Evolutionary conservation across 306 rosid species (phyloP).

Genomic region (Fragaria vesca): DNA sequence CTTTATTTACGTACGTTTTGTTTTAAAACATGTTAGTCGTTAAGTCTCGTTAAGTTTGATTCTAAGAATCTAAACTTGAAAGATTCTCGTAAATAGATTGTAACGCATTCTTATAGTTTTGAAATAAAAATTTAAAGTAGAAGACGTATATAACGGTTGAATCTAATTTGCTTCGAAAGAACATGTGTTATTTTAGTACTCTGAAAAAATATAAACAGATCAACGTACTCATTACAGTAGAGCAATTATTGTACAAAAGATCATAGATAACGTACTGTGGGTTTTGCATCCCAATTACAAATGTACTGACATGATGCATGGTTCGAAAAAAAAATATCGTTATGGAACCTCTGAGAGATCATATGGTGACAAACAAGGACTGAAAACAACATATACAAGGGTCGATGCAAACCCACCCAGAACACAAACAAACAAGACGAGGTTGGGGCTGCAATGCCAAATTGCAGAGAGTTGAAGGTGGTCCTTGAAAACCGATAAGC

Average conservation of each 20-base stretch:
- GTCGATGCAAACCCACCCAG: not conserved
- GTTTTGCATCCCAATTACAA: conserved; percentile 21
- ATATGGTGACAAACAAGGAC: conserved; percentile 4
- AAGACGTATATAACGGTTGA: not conserved
- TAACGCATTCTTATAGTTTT: not conserved
- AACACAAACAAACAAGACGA: not conserved
- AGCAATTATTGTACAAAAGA: conserved; percentile 24
- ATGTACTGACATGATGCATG: conserved; percentile 18
- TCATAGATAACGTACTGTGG: not conserved
- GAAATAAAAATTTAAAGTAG: not conserved
- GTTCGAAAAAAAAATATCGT: not conserved
- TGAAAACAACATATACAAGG: not conserved
- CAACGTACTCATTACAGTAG: not conserved
- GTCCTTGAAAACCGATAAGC: not conserved
- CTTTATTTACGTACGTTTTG: not conserved
- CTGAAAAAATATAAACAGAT: not conserved
- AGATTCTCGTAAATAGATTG: not conserved
- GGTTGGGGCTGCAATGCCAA: conserved; percentile 1
- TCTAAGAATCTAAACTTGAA: not conserved
- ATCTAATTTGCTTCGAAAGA: not conserved
- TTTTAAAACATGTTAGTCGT: not conserved
- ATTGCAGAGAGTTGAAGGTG: not conserved
- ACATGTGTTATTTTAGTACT: not conserved
- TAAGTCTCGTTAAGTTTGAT: not conserved
- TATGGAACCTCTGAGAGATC: conserved; percentile 17